These are phyloP conservation scores for Syncephalastrum contaminatum DNA, from an alignment of 371 early-diverging fungal species.

Conservation along the genomic window DNA sequence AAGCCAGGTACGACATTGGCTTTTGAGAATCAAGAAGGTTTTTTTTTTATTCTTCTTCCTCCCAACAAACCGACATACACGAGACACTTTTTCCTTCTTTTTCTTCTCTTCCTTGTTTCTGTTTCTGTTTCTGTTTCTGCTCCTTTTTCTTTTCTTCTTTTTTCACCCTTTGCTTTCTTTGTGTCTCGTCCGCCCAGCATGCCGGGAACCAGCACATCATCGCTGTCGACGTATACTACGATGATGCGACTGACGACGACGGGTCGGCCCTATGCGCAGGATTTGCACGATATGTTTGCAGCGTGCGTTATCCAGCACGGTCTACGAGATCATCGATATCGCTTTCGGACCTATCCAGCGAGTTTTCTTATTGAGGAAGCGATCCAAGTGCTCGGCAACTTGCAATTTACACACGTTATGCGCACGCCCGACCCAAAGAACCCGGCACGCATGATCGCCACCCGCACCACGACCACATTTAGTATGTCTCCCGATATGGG, in stretches of 20 bases:
- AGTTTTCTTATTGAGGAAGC: slow-evolving; percentile 59
- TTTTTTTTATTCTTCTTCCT: too few relatives aligned
- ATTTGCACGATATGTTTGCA: slow-evolving; percentile 46
- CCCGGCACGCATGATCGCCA: slow-evolving; percentile 43
- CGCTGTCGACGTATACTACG: slow-evolving; percentile 22
- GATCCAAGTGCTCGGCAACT: slow-evolving; percentile 39
- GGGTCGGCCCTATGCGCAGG: slow-evolving; percentile 40
- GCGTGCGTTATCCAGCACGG: slow-evolving; percentile 43
- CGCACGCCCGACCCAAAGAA: slow-evolving; percentile 50
- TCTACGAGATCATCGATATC: slow-evolving; percentile 40
- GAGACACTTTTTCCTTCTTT: background rate
- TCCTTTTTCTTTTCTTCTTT: background rate
- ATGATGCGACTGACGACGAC: slow-evolving; percentile 33
- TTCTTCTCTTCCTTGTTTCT: slow-evolving; percentile 2
- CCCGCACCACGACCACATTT: slow-evolving; percentile 50
- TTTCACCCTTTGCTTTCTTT: background rate
- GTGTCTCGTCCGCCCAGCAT: slow-evolving; percentile 6
- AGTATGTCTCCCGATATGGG: slow-evolving; percentile 55
- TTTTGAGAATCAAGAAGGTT: too few relatives aligned
- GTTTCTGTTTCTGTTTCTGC: slow-evolving; percentile 1
- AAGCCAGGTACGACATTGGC: too few relatives aligned
- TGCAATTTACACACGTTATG: slow-evolving; percentile 54
- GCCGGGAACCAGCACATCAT: slow-evolving; percentile 10
- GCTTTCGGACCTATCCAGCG: slow-evolving; percentile 52
- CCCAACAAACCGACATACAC: background rate